Conservation (phyloP, 2,329 filamentous ascomycete genomes). For the Hypoxylon sp. region DNA sequence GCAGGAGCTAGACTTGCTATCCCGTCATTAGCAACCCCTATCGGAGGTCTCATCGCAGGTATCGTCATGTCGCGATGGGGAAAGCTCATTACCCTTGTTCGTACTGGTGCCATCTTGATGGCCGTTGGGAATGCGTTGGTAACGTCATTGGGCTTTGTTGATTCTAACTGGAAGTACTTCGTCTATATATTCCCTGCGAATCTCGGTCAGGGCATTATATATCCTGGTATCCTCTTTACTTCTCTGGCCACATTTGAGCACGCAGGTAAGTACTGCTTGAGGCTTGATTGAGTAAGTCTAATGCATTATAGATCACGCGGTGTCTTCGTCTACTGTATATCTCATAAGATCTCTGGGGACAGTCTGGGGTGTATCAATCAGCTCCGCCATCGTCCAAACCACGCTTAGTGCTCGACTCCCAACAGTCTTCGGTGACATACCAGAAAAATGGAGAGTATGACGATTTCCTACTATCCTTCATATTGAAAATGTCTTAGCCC, state of each 20-base stretch:
- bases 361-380: constrained; percentile 71
- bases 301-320: constrained; percentile 62
- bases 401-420: constrained; percentile 64
- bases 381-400: constrained; percentile 70
- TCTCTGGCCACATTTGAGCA: constrained; percentile 70
- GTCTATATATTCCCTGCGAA: constrained; percentile 66
- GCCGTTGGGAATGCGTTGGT: constrained; percentile 63
- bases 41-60: constrained; percentile 64
- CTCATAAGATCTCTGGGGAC: constrained; percentile 69
- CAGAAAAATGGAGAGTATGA: constrained; percentile 66
- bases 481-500: constrained; percentile 31
- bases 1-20: constrained; percentile 71
- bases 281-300: constrained; percentile 9
- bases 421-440: constrained; percentile 61
- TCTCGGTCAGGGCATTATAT: constrained; percentile 67
- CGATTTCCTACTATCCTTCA: constrained; percentile 18
- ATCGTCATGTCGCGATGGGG: constrained; percentile 67
- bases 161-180: constrained; percentile 63
- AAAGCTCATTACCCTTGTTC: constrained; percentile 60
- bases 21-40: constrained; percentile 67
- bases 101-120: constrained; percentile 60
- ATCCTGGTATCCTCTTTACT: constrained; percentile 67
- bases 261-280: constrained; percentile 53
- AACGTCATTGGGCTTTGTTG: constrained; percentile 57
- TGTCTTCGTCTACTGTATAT: constrained; percentile 69